Evolutionary conservation across 768 basidiomycete genomes (phyloP), one percentile per base, ranked within the genome.

Genomic region (Xerocomus potaroensis): DNA sequence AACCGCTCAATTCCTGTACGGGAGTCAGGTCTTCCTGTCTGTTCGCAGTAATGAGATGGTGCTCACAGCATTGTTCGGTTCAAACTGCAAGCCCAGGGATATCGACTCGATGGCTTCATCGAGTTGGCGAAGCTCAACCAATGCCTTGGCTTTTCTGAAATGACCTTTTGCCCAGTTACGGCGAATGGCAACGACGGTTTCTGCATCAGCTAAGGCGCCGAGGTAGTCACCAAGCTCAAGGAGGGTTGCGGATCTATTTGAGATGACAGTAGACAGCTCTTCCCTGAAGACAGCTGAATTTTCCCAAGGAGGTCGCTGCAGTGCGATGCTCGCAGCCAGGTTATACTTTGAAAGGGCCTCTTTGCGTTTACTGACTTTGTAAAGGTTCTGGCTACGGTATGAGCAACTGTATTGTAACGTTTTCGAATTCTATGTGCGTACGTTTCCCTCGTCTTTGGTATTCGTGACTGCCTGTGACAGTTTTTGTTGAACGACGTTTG

Each of bases 381-480:
- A 98, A 4, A 86, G 65, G 33, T 76, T 69, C 93, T 95, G 63
- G 0, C 30, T 50, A 53, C 43, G 45, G 38, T 40, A 53, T 50
- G 50, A 57, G 42, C 41, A 16, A 43, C 27, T 6, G 37, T n/a
- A 42, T 27, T 16, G 42, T 29, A 41, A 24, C 32, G 4, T 16
- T 40, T 21, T 23, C 47, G 40, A 22, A 54, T n/a, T 11, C 14
- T n/a, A 18, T 50, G 29, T 26, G 73, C 90, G 60, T 60, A 91
- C 91, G 65, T 99, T 99, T 49, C 96, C 96, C 52, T 95, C 90
- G 39, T 98, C 95, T 63, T 97, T 97, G 5, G 85, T 83, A 38
- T 75, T 71, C 12, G 79, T 84, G 46, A 97, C 79, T 18, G 81
- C 76, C 54, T 84, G 79, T 0, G 87, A 78, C 16, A 95, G 70